A percentile compares a stretch with the other conserved stretches of the same genome.
Conservation (phyloP, 768 basidiomycete genomes). For the Suillus decipiens region DNA sequence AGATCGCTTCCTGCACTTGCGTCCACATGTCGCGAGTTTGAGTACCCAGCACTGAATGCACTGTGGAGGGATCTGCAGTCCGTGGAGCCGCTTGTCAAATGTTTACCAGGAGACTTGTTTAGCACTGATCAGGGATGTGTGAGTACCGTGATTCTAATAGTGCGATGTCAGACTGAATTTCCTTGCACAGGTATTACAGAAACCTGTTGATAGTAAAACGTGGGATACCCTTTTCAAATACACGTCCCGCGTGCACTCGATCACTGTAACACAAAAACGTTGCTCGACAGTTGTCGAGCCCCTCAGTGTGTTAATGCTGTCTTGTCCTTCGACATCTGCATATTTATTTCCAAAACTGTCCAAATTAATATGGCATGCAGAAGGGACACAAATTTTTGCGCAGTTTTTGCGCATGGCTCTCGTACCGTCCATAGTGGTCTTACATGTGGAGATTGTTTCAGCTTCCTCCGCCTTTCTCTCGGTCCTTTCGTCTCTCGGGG, state of each 20-base stretch:
- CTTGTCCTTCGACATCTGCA: slow-evolving; percentile 15
- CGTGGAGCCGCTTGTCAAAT: neutral
- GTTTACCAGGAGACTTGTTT: neutral
- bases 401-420: slow-evolving; percentile 26
- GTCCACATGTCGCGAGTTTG: neutral
- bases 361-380: slow-evolving; percentile 25
- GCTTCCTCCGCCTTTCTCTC: neutral
- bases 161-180: too few species aligned
- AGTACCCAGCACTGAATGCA: neutral
- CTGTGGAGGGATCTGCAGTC: neutral
- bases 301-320: slow-evolving; percentile 16
- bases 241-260: neutral
- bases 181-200: neutral
- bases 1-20: neutral
- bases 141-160: too few species aligned
- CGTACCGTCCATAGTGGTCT: slow-evolving; percentile 17
- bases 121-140: neutral
- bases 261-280: slow-evolving; percentile 4
- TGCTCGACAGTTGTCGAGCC: neutral
- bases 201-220: neutral
- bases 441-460: neutral
- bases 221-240: neutral
- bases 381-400: slow-evolving; percentile 20
- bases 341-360: slow-evolving; percentile 26
- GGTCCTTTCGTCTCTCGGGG: neutral